Conservation (phyloP, 768 basidiomycete species). For the Exsudoporus frostii region DNA sequence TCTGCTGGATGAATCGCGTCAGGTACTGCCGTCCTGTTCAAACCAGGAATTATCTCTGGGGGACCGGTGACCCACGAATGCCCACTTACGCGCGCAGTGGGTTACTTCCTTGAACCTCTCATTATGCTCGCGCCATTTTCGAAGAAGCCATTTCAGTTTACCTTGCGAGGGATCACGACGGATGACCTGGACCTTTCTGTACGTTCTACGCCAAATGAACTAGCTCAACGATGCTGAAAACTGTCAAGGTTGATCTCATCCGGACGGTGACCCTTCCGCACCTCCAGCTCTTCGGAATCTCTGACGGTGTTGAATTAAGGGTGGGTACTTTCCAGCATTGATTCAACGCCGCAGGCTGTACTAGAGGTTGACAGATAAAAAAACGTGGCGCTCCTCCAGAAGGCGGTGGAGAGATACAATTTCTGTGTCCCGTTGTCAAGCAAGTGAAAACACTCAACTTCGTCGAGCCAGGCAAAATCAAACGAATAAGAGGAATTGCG, state of each 20-base stretch:
- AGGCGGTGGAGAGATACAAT: conserved; percentile 92
- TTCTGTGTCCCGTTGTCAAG: conserved; percentile 89
- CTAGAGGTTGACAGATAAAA: conserved; percentile 61
- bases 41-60: conserved; percentile 88
- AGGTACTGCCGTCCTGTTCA: conserved; percentile 91
- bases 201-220: conserved; percentile 24
- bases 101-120: conserved; percentile 91
- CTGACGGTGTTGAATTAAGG: conserved; percentile 85
- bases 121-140: conserved; percentile 90
- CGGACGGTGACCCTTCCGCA: conserved; percentile 90
- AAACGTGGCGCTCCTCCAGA: conserved; percentile 88
- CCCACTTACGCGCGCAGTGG: conserved; percentile 81
- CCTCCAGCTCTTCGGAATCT: conserved; percentile 85
- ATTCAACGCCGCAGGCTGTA: not conserved
- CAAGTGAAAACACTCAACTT: conserved; percentile 93
- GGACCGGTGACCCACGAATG: conserved; percentile 84
- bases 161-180: conserved; percentile 86
- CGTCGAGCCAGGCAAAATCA: conserved; percentile 86
- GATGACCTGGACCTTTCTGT: conserved; percentile 92
- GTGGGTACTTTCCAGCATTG: conserved; percentile 38
- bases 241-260: conserved; percentile 73
- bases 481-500: conserved; percentile 94
- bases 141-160: conserved; percentile 81
- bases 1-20: not conserved
- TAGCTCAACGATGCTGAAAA: conserved; percentile 2